phyloP scores from a whole-genome alignment of 805 yeast genomes.

The Yarrowia porcina region DNA sequence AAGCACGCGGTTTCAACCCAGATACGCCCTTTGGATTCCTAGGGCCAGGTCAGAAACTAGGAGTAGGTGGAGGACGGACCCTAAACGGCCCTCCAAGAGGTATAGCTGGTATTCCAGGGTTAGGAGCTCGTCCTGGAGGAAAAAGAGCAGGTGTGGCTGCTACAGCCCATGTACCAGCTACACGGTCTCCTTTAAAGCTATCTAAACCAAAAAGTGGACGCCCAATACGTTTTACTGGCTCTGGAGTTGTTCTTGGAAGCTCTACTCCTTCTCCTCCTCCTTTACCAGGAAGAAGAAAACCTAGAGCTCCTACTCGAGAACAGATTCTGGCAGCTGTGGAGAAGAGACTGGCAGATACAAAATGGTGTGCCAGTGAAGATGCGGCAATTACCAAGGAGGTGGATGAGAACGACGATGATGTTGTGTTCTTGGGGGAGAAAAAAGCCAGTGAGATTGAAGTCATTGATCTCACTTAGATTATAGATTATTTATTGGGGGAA shows the following conservation, averaged over 20 bases:
- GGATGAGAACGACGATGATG: conserved; percentile 15
- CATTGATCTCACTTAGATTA: conserved; percentile 4
- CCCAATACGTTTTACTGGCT: not conserved
- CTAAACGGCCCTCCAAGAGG: not conserved
- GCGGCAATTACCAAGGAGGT: conserved; percentile 23
- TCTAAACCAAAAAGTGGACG: not conserved
- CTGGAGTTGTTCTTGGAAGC: not conserved
- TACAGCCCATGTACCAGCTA: too few relatives aligned
- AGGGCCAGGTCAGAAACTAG: not conserved
- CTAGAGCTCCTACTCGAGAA: conserved; percentile 40
- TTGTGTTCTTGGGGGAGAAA: not conserved
- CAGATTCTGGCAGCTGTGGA: conserved; percentile 61
- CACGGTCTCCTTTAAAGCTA: not conserved
- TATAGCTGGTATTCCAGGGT: not conserved
- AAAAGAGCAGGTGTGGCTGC: too few relatives aligned
- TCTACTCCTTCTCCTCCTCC: conserved; percentile 12
- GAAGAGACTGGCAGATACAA: conserved; percentile 41
- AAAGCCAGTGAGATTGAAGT: not conserved
- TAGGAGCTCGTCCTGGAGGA: not conserved
- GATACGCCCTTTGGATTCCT: not conserved
- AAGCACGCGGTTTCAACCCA: conserved; percentile 42
- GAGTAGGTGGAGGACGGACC: not conserved
- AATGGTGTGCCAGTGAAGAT: conserved; percentile 32
- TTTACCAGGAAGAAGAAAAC: conserved; percentile 36
- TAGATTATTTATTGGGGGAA: too few relatives aligned